Base-by-base conservation (phyloP, 1,284 basidiomycete genomes). In the Marasmius fiardii region DNA sequence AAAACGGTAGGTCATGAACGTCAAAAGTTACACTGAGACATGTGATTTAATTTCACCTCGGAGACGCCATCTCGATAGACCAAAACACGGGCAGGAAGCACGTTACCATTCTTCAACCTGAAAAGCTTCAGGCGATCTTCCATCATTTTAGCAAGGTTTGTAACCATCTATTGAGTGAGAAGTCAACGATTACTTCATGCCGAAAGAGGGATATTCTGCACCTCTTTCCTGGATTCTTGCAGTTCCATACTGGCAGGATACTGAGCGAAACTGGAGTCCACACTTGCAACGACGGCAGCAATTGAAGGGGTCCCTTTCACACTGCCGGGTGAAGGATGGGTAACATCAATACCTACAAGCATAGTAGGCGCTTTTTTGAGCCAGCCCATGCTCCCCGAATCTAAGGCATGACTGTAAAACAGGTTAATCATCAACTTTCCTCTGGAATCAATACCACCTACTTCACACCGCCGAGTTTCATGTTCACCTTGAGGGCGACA, bases 291-390 rank as follows among this genome's bases (percentile, higher is more conserved):
- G 7, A 92, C 86, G 0, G 89, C 91, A 0, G 90, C 89, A 59
- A 93, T 82, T 0, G 88, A 90, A 1, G 91, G 90, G 2, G 79
- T 89, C 10, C 83, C 85, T 58, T 73, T 77, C 59, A 79, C 77
- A 58, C 85, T 86, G 0, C 83, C 83, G 3, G 78, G 80, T 16
- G 87, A 85, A 21, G 89, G 88, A 69, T 92, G 91, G 0, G 90
- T 91, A 14, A 93, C 90, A 64, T 93, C 90, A 70, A 91, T 90
- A 5, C 90, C 90, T 28, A 92, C 80, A 31, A 92, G 67, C 85
- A 93, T 92, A 0, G 89, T 92, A 4, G 82, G 73, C 58, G 66
- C 68, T 56, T 74, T 62, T 58, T 71, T 75, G 37, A 92, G 70
- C 83, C 82, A 87, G 1, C 54, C 53, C 70, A 85, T 80, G 58